phyloP scores from a whole-genome alignment of 2,329 filamentous ascomycete species.

The Cryoendolithus antarcticus region DNA sequence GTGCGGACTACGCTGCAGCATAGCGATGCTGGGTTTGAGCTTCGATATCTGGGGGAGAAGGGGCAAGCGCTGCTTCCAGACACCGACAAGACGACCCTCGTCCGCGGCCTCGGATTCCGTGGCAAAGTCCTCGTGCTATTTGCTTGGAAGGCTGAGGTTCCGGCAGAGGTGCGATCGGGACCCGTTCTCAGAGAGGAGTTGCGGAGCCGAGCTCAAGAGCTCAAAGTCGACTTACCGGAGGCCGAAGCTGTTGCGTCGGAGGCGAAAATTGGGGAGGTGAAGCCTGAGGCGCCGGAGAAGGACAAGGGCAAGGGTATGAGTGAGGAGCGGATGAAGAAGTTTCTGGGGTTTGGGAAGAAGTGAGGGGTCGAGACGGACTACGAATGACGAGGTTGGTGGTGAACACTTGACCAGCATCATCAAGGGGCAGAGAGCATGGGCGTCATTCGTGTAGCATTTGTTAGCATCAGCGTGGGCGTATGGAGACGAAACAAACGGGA shows the following conservation, averaged over 20 bases:
- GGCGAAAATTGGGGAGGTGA: constrained; percentile 10
- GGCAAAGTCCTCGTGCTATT: constrained; percentile 65
- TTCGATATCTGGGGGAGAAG: constrained; percentile 51
- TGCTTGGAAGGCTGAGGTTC: constrained; percentile 55
- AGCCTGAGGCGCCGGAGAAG: constrained; percentile 19
- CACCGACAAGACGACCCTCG: constrained; percentile 40
- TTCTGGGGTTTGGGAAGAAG: constrained; percentile 62
- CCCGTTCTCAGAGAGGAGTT: constrained; percentile 48
- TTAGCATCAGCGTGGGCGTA: too few species aligned
- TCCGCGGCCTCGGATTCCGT: constrained; percentile 58
- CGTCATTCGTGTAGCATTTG: too few species aligned
- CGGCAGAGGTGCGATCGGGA: constrained; percentile 40
- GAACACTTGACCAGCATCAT: too few species aligned
- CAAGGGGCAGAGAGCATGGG: too few species aligned
- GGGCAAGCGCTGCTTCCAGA: constrained; percentile 21
- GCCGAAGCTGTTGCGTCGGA: constrained; percentile 5
- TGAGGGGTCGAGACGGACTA: constrained; percentile 22
- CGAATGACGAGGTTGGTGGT: too few species aligned
- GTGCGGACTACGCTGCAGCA: constrained; percentile 60
- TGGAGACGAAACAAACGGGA: too few species aligned
- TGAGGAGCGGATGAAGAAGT: constrained; percentile 50
- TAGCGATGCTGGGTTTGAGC: constrained; percentile 51
- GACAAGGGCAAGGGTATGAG: constrained; percentile 21
- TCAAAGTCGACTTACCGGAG: constrained; percentile 47
- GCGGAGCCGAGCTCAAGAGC: constrained; percentile 50